Evolutionary conservation across 2,329 filamentous ascomycete species (phyloP), one percentile per base, ranked within the genome.

Genomic region (Neurospora sp.): DNA sequence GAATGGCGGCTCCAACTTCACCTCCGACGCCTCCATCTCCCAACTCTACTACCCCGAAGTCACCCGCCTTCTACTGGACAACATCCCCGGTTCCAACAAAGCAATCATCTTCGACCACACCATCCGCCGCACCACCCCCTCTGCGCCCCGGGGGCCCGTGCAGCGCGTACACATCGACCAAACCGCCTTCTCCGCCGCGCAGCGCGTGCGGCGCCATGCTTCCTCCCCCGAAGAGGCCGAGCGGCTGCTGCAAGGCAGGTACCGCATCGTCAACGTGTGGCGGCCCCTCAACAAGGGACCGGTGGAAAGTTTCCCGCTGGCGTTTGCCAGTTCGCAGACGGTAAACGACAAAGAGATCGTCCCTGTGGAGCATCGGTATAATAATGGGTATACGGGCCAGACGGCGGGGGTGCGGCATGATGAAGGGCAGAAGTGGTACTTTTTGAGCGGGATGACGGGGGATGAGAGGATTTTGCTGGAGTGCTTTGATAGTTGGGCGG

Each of bases 241-340:
- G 4, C 76, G 80, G 69, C 82, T 95, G 0, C 85, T 95, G 1
- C 78, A 84, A 70, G 87, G 86, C 2, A 88, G 93, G 2, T 93
- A 92, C 79, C 87, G 93, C 71, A 92, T 97, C 76, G 87, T 97
- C 78, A 97, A 97, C 74, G 90, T 97, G 66, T 97, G 93, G 93
- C 85, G 91, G 0, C 89, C 89, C 17, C 80, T 88, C 8, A 87
- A 85, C 79, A 78, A 80, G 74, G 81, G 82, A 41, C 87, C 89
- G 2, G 85, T 92, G 6, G 87, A 88, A 70, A 85, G 91, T 65
- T 87, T 85, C 74, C 91, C 91, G 1, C 83, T 93, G 1, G 89
- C 88, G 0, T 88, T 92, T 40, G 87, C 91, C 0, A 89, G 90
- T 67, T 89, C 88, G 77, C 81, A 86, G 1, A 85, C 85, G 0